Conservation (phyloP, 2,329 filamentous ascomycete genomes). For the Ascochyta fabae region DNA sequence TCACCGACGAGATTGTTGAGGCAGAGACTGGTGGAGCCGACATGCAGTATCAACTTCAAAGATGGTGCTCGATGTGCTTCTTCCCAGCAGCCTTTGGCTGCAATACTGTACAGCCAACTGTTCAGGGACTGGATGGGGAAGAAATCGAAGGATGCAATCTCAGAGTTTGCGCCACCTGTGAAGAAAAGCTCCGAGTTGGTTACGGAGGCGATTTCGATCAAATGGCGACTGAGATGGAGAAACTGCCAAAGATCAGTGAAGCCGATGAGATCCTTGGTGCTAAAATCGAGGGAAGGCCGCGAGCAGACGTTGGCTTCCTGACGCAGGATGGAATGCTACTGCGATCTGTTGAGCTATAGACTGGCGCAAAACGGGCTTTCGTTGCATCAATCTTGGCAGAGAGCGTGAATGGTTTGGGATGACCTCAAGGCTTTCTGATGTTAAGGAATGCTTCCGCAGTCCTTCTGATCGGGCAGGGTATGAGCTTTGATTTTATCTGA, state of each 20-base stretch:
- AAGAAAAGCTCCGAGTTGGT: conserved; percentile 10
- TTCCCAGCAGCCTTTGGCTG: conserved; percentile 27
- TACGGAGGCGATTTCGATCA: conserved; percentile 14
- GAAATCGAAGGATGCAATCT: conserved; percentile 36
- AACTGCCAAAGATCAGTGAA: conserved; percentile 24
- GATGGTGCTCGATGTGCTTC: conserved; percentile 44
- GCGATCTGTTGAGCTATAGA: conserved; percentile 5
- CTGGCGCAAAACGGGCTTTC: not conserved
- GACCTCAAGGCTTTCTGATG: too few relatives aligned
- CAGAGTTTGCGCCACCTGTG: conserved; percentile 32
- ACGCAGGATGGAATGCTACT: conserved; percentile 28
- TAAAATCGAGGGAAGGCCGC: conserved; percentile 8
- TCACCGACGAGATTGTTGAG: conserved; percentile 19
- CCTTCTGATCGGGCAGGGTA: not conserved
- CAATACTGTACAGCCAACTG: conserved; percentile 20
- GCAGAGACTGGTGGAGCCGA: conserved; percentile 17
- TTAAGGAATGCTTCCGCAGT: not conserved
- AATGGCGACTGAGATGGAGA: conserved; percentile 24
- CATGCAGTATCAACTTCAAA: conserved; percentile 24
- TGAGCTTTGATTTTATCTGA: not conserved
- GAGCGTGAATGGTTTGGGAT: too few relatives aligned
- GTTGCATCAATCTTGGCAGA: too few relatives aligned
- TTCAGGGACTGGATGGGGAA: conserved; percentile 8
- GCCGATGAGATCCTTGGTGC: conserved; percentile 11
- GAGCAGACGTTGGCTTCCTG: conserved; percentile 41